Percentiles rank a stretch among this genome's conserved stretches.
These are phyloP conservation scores for Penicillium argentinense DNA, from an alignment of 495 filamentous ascomycete species.

Conservation along the genomic window DNA sequence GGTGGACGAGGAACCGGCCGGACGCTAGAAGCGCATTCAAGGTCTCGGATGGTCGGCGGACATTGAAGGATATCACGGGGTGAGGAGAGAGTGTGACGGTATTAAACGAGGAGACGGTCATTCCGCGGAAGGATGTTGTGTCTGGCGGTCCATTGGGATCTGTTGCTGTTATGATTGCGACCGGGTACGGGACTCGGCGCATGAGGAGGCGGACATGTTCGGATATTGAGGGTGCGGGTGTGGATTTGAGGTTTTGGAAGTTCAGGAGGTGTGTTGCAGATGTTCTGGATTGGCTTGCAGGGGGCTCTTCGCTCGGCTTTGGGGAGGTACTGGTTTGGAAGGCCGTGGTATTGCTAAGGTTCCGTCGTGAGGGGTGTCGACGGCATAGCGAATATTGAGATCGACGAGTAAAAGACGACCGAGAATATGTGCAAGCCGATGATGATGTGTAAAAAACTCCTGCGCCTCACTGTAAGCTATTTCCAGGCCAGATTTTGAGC, in stretches of 20 bases:
- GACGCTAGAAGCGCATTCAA: slow-evolving; percentile 57
- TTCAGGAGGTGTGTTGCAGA: background rate
- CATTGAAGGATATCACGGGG: slow-evolving; percentile 78
- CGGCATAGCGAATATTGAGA: background rate
- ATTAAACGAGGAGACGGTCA: slow-evolving; percentile 84
- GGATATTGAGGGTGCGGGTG: slow-evolving; percentile 23
- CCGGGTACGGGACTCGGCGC: slow-evolving; percentile 69
- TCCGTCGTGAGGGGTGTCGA: slow-evolving; percentile 9
- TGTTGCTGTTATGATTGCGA: slow-evolving; percentile 66
- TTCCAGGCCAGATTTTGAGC: background rate
- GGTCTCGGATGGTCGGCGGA: slow-evolving; percentile 71
- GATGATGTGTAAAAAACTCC: background rate
- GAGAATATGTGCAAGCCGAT: background rate
- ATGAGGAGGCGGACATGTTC: slow-evolving; percentile 59
- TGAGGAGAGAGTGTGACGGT: slow-evolving; percentile 66
- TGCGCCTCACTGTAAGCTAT: background rate
- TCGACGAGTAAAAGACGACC: background rate
- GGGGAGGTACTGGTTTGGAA: background rate
- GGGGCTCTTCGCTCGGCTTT: background rate
- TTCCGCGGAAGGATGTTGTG: slow-evolving; percentile 49
- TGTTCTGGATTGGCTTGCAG: background rate
- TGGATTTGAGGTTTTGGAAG: background rate
- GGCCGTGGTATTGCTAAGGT: slow-evolving; percentile 18
- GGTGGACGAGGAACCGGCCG: slow-evolving; percentile 43
- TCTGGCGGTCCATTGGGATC: slow-evolving; percentile 28